phyloP scores from a whole-genome alignment of 768 basidiomycete species.

The Boletus sensibilis region DNA sequence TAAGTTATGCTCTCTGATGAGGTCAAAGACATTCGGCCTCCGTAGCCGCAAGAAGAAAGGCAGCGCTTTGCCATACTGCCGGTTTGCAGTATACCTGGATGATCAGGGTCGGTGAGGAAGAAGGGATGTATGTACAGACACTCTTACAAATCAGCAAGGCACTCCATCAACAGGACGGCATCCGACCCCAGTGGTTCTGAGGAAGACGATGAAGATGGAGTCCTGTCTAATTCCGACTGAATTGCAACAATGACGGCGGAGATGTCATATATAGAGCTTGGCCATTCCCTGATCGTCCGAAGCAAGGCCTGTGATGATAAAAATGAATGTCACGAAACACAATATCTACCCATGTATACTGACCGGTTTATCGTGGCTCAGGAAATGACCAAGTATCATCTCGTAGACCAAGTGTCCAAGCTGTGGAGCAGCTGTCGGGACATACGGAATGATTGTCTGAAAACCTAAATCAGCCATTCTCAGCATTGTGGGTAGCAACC shows the following conservation, averaged over 20 bases:
- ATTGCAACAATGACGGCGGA: constrained; percentile 87
- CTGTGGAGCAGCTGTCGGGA: constrained; percentile 81
- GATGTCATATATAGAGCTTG: constrained; percentile 85
- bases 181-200: constrained; percentile 44
- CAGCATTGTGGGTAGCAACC: constrained; percentile 17
- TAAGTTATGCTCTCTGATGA: constrained; percentile 90
- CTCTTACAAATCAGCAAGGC: constrained; percentile 82
- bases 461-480: not conserved
- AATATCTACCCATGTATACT: not conserved
- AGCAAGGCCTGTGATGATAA: constrained; percentile 57
- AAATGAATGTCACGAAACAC: not conserved
- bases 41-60: constrained; percentile 87
- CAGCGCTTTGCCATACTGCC: constrained; percentile 92
- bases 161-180: constrained; percentile 81
- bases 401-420: constrained; percentile 88
- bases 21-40: constrained; percentile 86
- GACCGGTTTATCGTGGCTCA: constrained; percentile 77
- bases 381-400: constrained; percentile 87
- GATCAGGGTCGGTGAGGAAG: not conserved
- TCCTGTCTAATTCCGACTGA: constrained; percentile 72
- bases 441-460: constrained; percentile 83
- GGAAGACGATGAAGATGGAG: constrained; percentile 49
- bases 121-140: not conserved
- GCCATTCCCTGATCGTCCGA: constrained; percentile 84
- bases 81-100: constrained; percentile 77